These are phyloP conservation scores for Fusarium agapanthi DNA, from an alignment of 2,329 filamentous ascomycete species.

Conservation along the genomic window DNA sequence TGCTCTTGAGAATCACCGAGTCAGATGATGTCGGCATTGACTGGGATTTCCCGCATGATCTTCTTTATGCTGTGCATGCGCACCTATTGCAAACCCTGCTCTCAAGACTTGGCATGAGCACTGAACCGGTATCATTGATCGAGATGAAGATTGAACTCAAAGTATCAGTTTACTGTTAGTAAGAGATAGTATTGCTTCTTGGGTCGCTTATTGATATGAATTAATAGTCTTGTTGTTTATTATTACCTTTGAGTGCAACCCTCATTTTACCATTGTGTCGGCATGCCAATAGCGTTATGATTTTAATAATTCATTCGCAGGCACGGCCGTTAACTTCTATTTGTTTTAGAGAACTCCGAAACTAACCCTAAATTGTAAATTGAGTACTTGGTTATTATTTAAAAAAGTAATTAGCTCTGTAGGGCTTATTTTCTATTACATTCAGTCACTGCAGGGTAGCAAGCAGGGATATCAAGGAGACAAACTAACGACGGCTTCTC, in stretches of 20 bases:
- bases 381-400: rapidly evolving
- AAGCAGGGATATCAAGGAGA: neutral
- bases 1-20: neutral
- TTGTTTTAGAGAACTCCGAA: too few relatives aligned
- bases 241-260: rapidly evolving
- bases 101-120: neutral
- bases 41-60: neutral
- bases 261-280: rapidly evolving
- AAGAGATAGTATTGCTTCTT: rapidly evolving
- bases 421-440: rapidly evolving
- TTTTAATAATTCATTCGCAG: rapidly evolving
- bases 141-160: neutral
- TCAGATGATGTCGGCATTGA: neutral
- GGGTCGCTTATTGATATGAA: rapidly evolving
- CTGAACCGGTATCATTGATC: too few relatives aligned
- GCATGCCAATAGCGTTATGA: rapidly evolving
- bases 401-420: rapidly evolving
- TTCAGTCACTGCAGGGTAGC: neutral
- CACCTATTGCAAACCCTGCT: neutral
- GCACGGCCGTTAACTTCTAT: too few relatives aligned
- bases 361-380: too few relatives aligned
- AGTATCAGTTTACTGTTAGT: rapidly evolving
- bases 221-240: neutral
- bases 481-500: neutral
- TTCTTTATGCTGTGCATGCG: neutral